These are phyloP conservation scores for Phylloporus rhodoxanthus DNA, from an alignment of 768 basidiomycete genomes.

Conservation along the genomic window DNA sequence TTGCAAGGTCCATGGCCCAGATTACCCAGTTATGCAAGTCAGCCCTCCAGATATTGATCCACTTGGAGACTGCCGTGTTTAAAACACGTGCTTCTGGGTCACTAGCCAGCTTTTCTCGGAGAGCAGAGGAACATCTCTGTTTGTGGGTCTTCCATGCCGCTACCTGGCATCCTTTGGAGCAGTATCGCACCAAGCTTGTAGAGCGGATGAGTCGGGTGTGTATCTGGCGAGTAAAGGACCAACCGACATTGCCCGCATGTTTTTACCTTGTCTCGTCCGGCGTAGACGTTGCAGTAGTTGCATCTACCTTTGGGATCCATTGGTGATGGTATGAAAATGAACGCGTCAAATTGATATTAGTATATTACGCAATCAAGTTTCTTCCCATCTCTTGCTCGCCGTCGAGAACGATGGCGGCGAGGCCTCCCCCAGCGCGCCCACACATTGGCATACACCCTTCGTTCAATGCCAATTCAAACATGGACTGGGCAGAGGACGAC, in stretches of 20 bases:
- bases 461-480: conserved; percentile 39
- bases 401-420: conserved; percentile 40
- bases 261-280: conserved; percentile 23
- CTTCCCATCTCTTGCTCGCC: conserved; percentile 16
- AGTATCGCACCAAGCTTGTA: conserved; percentile 25
- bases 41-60: conserved; percentile 23
- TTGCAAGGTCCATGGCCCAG: conserved; percentile 25
- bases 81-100: conserved; percentile 14
- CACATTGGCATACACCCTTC: conserved; percentile 59
- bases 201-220: not conserved
- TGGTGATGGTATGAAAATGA: not conserved
- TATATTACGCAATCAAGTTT: not conserved
- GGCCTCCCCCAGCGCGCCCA: conserved; percentile 68
- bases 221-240: not conserved
- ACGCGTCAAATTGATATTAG: not conserved
- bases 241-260: conserved; percentile 21
- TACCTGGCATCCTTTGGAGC: conserved; percentile 26
- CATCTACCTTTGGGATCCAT: conserved; percentile 23
- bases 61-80: conserved; percentile 21
- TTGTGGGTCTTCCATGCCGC: conserved; percentile 29
- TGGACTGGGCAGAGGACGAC: conserved; percentile 81
- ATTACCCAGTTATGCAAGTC: conserved; percentile 14
- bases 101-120: conserved; percentile 11
- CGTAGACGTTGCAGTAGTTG: conserved; percentile 20
- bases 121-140: conserved; percentile 8